Evolutionary conservation across 2,329 filamentous ascomycete species (phyloP).

Genomic region (Trichophyton simii): DNA sequence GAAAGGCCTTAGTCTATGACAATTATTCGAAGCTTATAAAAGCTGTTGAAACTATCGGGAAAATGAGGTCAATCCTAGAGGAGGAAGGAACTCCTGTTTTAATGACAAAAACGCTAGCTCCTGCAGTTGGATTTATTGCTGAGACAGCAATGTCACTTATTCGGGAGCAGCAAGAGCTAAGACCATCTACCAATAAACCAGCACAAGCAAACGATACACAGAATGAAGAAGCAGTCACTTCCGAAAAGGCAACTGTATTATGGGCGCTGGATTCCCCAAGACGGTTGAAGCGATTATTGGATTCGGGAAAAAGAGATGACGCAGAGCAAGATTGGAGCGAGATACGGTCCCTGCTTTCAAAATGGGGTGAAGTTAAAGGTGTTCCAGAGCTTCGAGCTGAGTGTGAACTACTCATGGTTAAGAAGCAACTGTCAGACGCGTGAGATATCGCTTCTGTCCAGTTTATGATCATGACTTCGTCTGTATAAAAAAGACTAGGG

Average conservation of each 20-base stretch:
- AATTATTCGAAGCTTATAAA: constrained; percentile 95
- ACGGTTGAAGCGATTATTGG: constrained; percentile 27
- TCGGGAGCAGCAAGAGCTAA: constrained; percentile 28
- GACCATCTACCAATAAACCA: constrained; percentile 14
- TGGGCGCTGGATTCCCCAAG: constrained; percentile 34
- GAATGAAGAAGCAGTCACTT: constrained; percentile 13
- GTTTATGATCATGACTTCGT: background rate
- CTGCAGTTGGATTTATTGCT: constrained; percentile 33
- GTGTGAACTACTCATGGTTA: constrained; percentile 26
- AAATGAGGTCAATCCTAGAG: constrained; percentile 42
- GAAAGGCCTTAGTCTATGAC: constrained; percentile 94
- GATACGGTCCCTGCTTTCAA: constrained; percentile 27
- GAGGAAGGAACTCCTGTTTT: constrained; percentile 33
- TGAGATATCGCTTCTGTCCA: background rate
- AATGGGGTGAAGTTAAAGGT: constrained; percentile 34
- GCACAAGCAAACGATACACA: constrained; percentile 17
- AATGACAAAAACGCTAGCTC: constrained; percentile 33
- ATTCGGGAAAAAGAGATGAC: constrained; percentile 28
- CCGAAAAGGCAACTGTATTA: constrained; percentile 32
- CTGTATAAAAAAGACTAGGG: background rate
- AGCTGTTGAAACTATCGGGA: constrained; percentile 91
- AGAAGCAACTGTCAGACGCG: background rate
- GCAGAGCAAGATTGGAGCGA: constrained; percentile 33
- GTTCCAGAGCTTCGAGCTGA: constrained; percentile 28
- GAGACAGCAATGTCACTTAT: constrained; percentile 32